phyloP scores from a whole-genome alignment of 192 early-diverging fungal genomes.

The Rhizoclosmatium globosum region DNA sequence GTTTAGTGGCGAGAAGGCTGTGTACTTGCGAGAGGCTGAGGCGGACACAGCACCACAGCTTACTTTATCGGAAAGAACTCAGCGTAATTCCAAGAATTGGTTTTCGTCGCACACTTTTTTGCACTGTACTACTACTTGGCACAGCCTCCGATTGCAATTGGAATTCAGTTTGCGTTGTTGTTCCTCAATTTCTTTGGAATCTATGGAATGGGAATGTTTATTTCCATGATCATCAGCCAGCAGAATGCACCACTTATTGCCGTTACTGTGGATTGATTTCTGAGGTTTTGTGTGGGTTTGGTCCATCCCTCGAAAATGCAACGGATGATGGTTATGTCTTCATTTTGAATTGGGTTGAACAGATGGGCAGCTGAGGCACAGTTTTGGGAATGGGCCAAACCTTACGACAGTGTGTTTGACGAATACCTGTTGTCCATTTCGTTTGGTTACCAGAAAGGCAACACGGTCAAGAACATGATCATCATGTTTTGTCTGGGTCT shows the following conservation, averaged over 20 bases:
- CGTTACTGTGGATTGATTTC: slow-evolving; percentile 38
- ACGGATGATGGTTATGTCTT: slow-evolving; percentile 32
- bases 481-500: slow-evolving; percentile 47
- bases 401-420: slow-evolving; percentile 29
- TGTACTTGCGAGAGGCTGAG: slow-evolving; percentile 57
- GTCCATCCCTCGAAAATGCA: slow-evolving; percentile 35
- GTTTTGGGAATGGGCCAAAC: slow-evolving; percentile 27
- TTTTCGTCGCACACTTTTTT: slow-evolving; percentile 45
- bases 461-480: slow-evolving; percentile 33
- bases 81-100: slow-evolving; percentile 39
- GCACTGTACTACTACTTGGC: slow-evolving; percentile 37
- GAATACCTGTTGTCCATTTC: neutral
- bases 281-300: slow-evolving; percentile 47
- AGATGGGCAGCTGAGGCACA: slow-evolving; percentile 45
- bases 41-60: slow-evolving; percentile 47
- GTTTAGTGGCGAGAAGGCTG: slow-evolving; percentile 55
- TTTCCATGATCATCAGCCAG: slow-evolving; percentile 45
- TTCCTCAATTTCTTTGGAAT: slow-evolving; percentile 47
- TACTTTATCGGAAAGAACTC: slow-evolving; percentile 47
- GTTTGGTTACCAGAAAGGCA: slow-evolving; percentile 44
- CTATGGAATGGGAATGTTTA: slow-evolving; percentile 35
- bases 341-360: slow-evolving; percentile 42
- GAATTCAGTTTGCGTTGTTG: slow-evolving; percentile 36
- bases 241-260: slow-evolving; percentile 47
- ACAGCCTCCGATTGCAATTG: slow-evolving; percentile 32